Base-by-base conservation (phyloP, 768 basidiomycete species). In the Tulasnella sp. region DNA sequence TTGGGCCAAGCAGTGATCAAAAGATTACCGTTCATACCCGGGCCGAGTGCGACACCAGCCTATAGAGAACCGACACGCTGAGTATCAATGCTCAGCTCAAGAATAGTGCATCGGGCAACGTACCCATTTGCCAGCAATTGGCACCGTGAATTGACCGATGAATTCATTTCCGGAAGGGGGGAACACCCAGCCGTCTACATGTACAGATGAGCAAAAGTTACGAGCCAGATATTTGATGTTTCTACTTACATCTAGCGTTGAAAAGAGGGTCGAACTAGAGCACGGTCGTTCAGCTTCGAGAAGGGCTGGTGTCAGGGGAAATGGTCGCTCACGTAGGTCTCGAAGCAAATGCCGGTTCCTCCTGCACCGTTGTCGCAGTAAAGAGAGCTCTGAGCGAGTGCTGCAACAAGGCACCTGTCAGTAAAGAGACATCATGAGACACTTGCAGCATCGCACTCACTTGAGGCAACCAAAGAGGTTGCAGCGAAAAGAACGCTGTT, bases 1-100 rank as follows among this genome's bases (percentile, higher is more conserved):
- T 90, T 88, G 1, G 88, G 86, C 90, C 90, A 91, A 7, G 89
- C 89, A 40, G 90, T 87, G 70, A 91, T 82, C 37, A 91, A 85
- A 46, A 90, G 85, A 81, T 87, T 87, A 80, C 87, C 83, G 70
- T 88, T 81, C 90, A 91, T 90, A 48, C 86, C 84, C 15, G 89
- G 89, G 20, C 85, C 87, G 13, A 90, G 86, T 7, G 88, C 84
- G 46, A 87, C 82, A 75, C 90, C 90, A n/a, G 73, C 80, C 79
- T 71, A 61, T 26, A 16, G n/a, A 42, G 39, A 20, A 40, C 55
- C 23, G 3, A 70, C 37, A 26, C 16, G n/a, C 39, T 76, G 13
- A 35, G 13, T 1, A 11, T 67, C 16, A 29, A 11, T 35, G 29
- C 5, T 57, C 37, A 78, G 44, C 48, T 10, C 51, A 20, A 42